Base-by-base conservation (phyloP, 768 basidiomycete genomes). In the Amanita rubescens region DNA sequence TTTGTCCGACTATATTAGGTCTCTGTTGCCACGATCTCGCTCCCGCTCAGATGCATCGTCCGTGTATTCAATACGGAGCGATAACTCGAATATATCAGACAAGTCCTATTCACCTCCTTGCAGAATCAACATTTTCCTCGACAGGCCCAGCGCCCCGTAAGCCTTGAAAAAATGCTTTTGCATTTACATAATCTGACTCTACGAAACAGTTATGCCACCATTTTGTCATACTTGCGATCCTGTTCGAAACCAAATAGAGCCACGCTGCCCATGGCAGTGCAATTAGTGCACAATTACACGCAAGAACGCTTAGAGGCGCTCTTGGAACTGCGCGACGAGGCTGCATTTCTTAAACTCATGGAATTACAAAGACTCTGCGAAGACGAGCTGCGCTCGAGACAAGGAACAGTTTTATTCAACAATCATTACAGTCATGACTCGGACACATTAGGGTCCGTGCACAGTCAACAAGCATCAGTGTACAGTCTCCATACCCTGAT, bases 251-350 rank as follows among this genome's bases (percentile, higher is more conserved):
- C 20, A 6, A 20, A 15, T n/a, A n/a, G 11, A 20, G 19, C 35
- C 33, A 39, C 44, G 19, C 34, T 53, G 7, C 52, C 52, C 9
- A 34, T 44, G 19, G 33, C 25, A 17, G 52, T 53, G 20, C 52
- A 46, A 14, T 46, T 53, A 33, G 44, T 46, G 11, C 52, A 41
- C 20, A 53, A 53, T 24, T 44, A 46, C n/a, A 73, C 73, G 5
- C 69, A 67, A 15, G 62, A 73, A 2, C 79, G 80, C 9, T 70
- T 90, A 17, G 89, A 90, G 50, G 71, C 70, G 1, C 75, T 92
- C 20, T 75, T 88, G 41, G 85, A 89, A 56, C 78, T 91, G 20
- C 80, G 88, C 10, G 88, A 92, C 58, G 90, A 93, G 63, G 85
- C 90, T 1, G 71, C 72, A 38, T 90, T 82, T 62, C 79, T 92